A percentile compares a stretch with the other conserved stretches of the same genome.
Evolutionary conservation across 2,329 filamentous ascomycete genomes (phyloP).

Genomic region (Colletotrichum falcatum): DNA sequence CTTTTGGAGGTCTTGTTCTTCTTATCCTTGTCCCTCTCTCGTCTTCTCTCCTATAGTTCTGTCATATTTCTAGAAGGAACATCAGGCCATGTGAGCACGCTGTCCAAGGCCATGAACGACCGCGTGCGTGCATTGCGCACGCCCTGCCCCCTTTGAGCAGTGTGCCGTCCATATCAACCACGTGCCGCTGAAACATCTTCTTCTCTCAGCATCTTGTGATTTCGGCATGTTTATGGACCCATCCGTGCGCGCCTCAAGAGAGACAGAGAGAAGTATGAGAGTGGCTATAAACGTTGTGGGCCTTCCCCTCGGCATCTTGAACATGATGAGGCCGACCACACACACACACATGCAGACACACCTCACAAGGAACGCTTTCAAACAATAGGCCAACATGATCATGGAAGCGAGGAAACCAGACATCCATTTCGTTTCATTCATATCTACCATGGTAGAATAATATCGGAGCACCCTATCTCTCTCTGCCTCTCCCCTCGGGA

Average conservation of each 20-base stretch:
- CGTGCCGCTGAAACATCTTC: not conserved
- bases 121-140: not conserved
- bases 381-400: not conserved
- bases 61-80: not conserved
- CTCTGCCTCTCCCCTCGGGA: slow-evolving; percentile 6
- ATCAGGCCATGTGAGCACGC: not conserved
- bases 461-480: slow-evolving; percentile 16
- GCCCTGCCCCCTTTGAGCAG: not conserved
- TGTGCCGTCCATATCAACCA: not conserved
- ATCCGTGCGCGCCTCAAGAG: not conserved
- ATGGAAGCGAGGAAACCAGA: slow-evolving; percentile 27
- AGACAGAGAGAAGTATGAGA: not conserved
- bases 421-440: slow-evolving; percentile 42
- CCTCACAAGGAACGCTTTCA: not conserved
- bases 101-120: not conserved
- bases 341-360: not conserved
- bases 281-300: not conserved
- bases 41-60: not conserved
- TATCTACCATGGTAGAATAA: slow-evolving; percentile 36
- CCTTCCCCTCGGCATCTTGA: not conserved
- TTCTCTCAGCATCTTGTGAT: not conserved
- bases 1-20: not conserved
- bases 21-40: not conserved
- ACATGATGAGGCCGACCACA: not conserved
- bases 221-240: not conserved